phyloP scores from a whole-genome alignment of 805 yeast species.

The Tanozyma kutaoensis region DNA sequence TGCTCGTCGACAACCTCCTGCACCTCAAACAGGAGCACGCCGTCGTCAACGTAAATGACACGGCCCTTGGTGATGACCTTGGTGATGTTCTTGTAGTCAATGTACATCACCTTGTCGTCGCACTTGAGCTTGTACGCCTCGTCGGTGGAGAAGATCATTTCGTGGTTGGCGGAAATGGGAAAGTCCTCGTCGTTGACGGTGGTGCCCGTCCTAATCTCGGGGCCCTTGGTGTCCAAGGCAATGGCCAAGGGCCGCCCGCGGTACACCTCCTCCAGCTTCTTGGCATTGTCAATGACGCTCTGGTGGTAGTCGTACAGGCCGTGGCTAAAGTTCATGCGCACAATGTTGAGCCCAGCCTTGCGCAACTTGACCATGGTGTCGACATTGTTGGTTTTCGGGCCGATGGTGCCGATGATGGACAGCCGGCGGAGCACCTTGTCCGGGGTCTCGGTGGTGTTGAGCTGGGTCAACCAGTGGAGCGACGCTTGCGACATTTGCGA shows the following conservation, averaged over 20 bases:
- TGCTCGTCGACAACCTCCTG: constrained; percentile 64
- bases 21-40: constrained; percentile 93
- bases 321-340: constrained; percentile 98
- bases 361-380: constrained; percentile 78
- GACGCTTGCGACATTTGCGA: too few species aligned
- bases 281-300: constrained; percentile 89
- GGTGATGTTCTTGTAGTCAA: constrained; percentile 94
- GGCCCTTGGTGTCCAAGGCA: constrained; percentile 98
- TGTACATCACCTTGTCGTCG: constrained; percentile 72
- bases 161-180: constrained; percentile 76
- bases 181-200: constrained; percentile 70
- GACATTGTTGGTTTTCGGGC: constrained; percentile 91
- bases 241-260: constrained; percentile 96
- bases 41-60: constrained; percentile 92
- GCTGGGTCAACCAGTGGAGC: constrained; percentile 63
- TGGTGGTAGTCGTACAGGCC: constrained; percentile 98
- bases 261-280: constrained; percentile 81
- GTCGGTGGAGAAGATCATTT: constrained; percentile 89
- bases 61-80: constrained; percentile 82
- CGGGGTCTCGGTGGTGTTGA: constrained; percentile 64
- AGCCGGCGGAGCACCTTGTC: constrained; percentile 80
- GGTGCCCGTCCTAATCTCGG: constrained; percentile 98
- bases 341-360: constrained; percentile 96
- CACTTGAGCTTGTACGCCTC: constrained; percentile 57
- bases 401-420: constrained; percentile 96